Base-by-base conservation (phyloP, 495 filamentous ascomycete species). In the Penicillium samsonianum region DNA sequence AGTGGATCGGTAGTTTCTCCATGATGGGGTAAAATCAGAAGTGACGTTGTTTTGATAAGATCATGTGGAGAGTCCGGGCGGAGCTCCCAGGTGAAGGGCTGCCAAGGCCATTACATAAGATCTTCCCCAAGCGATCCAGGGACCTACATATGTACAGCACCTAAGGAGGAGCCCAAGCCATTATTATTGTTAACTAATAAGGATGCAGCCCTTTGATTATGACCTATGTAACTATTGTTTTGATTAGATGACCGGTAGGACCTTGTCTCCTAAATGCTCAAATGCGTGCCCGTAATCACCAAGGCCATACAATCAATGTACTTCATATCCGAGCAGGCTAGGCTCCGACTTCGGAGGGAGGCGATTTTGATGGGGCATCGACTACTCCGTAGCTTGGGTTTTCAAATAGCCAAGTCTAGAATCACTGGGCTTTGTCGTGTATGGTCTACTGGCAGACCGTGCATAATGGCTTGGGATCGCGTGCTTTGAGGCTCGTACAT, bases 1-100 rank as follows among this genome's bases (percentile, higher is more conserved):
- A 52, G 48, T 71, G 58, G 47, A 65, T 26, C 10, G 64, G 66
- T 40, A 65, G 57, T 47, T 69, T 69, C 48, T 67, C 61, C 68
- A 71, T 71, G 50, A 14, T 54, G 40, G 16, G 31, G 57, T 42
- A 38, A 17, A 22, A 20, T n/a, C 20, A 16, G 42, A 51, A 20
- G 43, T 40, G 53, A 60, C 22, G 42, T 46, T 54, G 52, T 54
- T 45, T 48, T 42, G 44, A 57, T 57, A 57, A 57, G 45, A 57
- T 57, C 54, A 41, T 40, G 54, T 50, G 54, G 53, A 47, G 53
- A 41, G 46, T 30, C 26, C 8, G 44, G 4, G 31, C 12, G 20
- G 22, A 23, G 22, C 23, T 31, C 23, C 8, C 31, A 7, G n/a
- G n/a, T 5, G 16, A 9, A 37, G 33, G 35, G 35, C n/a, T 17